A percentile compares a stretch with the other conserved stretches of the same genome.
Evolutionary conservation across 2,329 filamentous ascomycete species (phyloP).

Genomic region (Zarea fungicola): DNA sequence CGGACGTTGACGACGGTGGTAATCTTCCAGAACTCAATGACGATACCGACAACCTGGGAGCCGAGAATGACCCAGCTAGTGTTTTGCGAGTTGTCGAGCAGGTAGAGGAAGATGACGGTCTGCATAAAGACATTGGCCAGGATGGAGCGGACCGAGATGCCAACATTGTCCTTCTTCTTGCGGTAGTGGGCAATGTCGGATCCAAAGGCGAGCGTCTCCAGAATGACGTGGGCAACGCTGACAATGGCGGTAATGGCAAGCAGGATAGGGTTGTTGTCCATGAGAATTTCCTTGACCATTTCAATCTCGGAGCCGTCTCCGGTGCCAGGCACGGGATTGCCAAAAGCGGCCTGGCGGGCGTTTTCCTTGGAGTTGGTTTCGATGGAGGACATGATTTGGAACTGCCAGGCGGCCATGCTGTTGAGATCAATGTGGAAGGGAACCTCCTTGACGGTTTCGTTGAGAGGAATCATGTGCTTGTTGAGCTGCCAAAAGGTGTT

Average conservation of each 20-base stretch:
- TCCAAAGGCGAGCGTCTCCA: constrained; percentile 94
- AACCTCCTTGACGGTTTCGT: constrained; percentile 77
- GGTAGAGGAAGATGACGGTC: constrained; percentile 87
- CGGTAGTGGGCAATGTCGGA: constrained; percentile 97
- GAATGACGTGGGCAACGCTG: constrained; percentile 84
- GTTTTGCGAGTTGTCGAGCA: constrained; percentile 94
- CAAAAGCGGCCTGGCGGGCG: constrained; percentile 70
- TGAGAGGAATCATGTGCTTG: constrained; percentile 85
- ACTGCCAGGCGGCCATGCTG: constrained; percentile 85
- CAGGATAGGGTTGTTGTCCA: constrained; percentile 91
- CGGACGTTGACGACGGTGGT: constrained; percentile 92
- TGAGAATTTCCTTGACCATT: constrained; percentile 90
- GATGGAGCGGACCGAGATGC: constrained; percentile 93
- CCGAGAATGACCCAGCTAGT: constrained; percentile 99
- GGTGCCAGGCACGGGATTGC: constrained; percentile 64
- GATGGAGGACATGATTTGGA: constrained; percentile 74
- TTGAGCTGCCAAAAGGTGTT: constrained; percentile 98
- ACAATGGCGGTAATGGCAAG: constrained; percentile 80
- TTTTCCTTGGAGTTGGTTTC: constrained; percentile 85
- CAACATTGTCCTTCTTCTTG: constrained; percentile 99
- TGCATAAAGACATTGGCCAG: constrained; percentile 99
- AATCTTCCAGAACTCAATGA: constrained; percentile 81
- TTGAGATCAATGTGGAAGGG: constrained; percentile 79
- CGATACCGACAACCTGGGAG: constrained; percentile 76
- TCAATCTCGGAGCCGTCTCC: constrained; percentile 93